Evolutionary conservation across 75 land plant species (phyloP).

Genomic region (Pseudotsuga menziesii): DNA sequence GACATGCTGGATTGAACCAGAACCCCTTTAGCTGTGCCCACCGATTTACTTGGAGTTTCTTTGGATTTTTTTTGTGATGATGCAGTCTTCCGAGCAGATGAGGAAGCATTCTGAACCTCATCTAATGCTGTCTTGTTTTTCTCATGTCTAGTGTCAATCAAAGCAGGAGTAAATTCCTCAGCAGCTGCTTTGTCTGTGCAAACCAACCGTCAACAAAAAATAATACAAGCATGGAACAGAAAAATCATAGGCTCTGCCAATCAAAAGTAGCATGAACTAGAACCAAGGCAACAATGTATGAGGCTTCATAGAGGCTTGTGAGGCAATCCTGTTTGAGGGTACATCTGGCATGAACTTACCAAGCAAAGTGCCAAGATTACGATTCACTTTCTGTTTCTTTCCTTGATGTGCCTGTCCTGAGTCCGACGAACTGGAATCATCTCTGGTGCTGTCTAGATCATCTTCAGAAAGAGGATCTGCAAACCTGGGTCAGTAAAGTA

Average conservation of each 20-base stretch:
- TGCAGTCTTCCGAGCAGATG: background rate
- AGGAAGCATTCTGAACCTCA: conserved; percentile 11
- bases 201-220: background rate
- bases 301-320: background rate
- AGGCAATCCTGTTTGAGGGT: background rate
- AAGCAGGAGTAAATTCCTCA: conserved; percentile 8
- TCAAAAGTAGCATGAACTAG: background rate
- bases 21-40: conserved; percentile 12
- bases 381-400: conserved; percentile 17
- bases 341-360: background rate
- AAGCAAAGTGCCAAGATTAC: background rate
- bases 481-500: conserved; percentile 23
- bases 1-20: conserved; percentile 60
- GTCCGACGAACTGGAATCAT: background rate
- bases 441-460: conserved; percentile 15
- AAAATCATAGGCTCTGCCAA: background rate
- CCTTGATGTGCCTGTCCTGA: conserved; percentile 2
- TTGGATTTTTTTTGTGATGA: conserved; percentile 11
- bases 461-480: conserved; percentile 45
- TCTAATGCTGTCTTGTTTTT: background rate
- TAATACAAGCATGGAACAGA: background rate
- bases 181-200: conserved; percentile 5
- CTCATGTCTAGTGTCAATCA: conserved; percentile 11
- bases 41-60: conserved; percentile 3
- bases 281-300: background rate